A percentile compares a stretch with the other conserved stretches of the same genome.
phyloP scores from a whole-genome alignment of 768 basidiomycete species.

The Kwoniella bestiolae region DNA sequence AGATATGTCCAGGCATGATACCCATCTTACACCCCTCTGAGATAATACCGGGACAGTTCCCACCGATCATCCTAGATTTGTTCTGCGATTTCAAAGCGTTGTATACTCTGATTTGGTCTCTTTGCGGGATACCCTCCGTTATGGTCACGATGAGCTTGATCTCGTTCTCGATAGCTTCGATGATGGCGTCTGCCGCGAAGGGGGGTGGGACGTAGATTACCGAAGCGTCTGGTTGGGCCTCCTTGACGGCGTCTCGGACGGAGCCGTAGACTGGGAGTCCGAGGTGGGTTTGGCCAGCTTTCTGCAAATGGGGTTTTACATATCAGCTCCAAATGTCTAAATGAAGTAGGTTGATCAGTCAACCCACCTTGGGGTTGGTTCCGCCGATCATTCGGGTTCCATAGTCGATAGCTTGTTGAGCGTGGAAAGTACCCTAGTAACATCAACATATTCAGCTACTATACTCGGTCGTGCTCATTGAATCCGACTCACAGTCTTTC shows the following conservation, averaged over 20 bases:
- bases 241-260: constrained; percentile 87
- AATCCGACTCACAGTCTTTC: constrained; percentile 76
- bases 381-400: constrained; percentile 98
- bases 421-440: constrained; percentile 88
- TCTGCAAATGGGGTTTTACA: constrained; percentile 61
- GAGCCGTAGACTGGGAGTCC: constrained; percentile 92
- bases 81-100: constrained; percentile 93
- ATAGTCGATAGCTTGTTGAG: constrained; percentile 86
- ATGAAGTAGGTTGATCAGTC: neutral
- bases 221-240: constrained; percentile 86
- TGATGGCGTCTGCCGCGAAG: constrained; percentile 90
- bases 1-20: constrained; percentile 94
- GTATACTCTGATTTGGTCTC: constrained; percentile 92
- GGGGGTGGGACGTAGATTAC: constrained; percentile 99
- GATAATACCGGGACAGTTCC: constrained; percentile 98
- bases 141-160: constrained; percentile 97
- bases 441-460: neutral
- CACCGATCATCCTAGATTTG: constrained; percentile 92
- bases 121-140: constrained; percentile 97
- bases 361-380: constrained; percentile 65
- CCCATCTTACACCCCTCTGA: constrained; percentile 99
- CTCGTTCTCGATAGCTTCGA: constrained; percentile 98
- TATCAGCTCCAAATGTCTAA: neutral
- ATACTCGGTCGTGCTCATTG: neutral
- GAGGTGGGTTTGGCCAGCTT: constrained; percentile 92